Percentiles rank a stretch among this genome's conserved stretches.
phyloP scores from a whole-genome alignment of 2,329 filamentous ascomycete genomes.

The Diaporthe destruens region DNA sequence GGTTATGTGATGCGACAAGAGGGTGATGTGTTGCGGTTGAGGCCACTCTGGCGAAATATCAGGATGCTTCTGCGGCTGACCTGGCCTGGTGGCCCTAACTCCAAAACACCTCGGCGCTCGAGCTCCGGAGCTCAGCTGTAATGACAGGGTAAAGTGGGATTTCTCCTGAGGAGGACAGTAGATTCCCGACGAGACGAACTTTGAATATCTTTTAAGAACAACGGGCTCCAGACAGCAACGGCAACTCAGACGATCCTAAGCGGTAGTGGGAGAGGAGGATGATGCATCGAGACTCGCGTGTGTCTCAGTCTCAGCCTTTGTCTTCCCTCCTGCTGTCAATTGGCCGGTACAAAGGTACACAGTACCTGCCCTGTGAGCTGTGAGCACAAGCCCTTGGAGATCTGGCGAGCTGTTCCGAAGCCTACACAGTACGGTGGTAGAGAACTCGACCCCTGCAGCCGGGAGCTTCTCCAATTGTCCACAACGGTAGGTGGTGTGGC shows the following conservation, averaged over 20 bases:
- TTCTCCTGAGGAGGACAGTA: background rate
- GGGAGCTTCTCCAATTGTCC: conserved; percentile 36
- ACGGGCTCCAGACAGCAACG: background rate
- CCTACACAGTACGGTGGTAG: too few species aligned
- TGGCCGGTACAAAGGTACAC: conserved; percentile 9
- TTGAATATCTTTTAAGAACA: background rate
- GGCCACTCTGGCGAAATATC: conserved; percentile 43
- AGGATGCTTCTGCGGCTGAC: conserved; percentile 35
- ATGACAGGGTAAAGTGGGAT: conserved; percentile 20
- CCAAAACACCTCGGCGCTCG: conserved; percentile 36
- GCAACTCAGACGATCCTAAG: background rate
- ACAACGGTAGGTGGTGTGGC: conserved; percentile 16
- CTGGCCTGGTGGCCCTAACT: conserved; percentile 33
- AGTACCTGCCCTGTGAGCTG: background rate
- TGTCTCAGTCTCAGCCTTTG: conserved; percentile 29
- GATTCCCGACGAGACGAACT: background rate
- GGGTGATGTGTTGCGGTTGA: conserved; percentile 32
- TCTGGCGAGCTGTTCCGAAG: conserved; percentile 36
- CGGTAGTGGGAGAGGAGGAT: background rate
- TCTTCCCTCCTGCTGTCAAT: conserved; percentile 17
- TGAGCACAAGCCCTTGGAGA: conserved; percentile 27
- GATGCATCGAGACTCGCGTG: conserved; percentile 17
- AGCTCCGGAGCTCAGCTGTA: conserved; percentile 37
- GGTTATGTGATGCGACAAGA: conserved; percentile 20
- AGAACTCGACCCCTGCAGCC: conserved; percentile 29